A percentile compares a stretch with the other conserved stretches of the same genome.
phyloP scores from a whole-genome alignment of 495 filamentous ascomycete genomes.

The Hypoxylon intermedium region DNA sequence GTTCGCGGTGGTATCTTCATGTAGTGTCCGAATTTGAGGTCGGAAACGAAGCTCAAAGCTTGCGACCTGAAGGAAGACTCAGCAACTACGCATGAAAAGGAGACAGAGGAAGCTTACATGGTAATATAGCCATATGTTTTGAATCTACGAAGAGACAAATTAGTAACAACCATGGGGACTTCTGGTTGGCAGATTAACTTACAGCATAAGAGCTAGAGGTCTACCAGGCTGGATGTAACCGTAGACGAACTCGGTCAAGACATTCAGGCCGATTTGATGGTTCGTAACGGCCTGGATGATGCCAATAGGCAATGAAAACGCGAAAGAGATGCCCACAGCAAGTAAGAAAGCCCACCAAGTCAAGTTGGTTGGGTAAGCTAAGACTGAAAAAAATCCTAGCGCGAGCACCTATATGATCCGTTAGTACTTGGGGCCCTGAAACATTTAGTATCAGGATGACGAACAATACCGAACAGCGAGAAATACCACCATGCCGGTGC shows the following conservation, averaged over 20 bases:
- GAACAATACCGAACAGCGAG: conserved; percentile 53
- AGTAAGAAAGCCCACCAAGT: conserved; percentile 72
- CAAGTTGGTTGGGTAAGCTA: conserved; percentile 69
- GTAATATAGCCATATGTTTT: conserved; percentile 79
- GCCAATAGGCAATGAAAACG: conserved; percentile 62
- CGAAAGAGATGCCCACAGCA: conserved; percentile 65
- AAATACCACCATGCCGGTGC: conserved; percentile 65
- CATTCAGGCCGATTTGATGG: conserved; percentile 71
- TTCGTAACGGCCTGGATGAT: conserved; percentile 72
- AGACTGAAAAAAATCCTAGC: conserved; percentile 67
- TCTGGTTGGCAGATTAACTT: conserved; percentile 3
- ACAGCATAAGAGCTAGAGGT: conserved; percentile 72
- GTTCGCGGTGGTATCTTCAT: conserved; percentile 73
- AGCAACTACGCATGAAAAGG: background rate
- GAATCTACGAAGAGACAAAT: conserved; percentile 54
- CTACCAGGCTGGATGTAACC: conserved; percentile 74
- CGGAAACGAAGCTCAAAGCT: conserved; percentile 60
- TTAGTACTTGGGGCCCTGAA: conserved; percentile 28
- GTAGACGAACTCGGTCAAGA: conserved; percentile 74
- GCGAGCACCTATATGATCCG: conserved; percentile 58
- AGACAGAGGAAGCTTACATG: conserved; percentile 50
- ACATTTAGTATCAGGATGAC: conserved; percentile 9
- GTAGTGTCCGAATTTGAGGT: conserved; percentile 71
- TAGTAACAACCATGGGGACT: background rate
- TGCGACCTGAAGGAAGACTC: conserved; percentile 48